Evolutionary conservation across 306 rosid species (phyloP).

Genomic region (Cercis canadensis): DNA sequence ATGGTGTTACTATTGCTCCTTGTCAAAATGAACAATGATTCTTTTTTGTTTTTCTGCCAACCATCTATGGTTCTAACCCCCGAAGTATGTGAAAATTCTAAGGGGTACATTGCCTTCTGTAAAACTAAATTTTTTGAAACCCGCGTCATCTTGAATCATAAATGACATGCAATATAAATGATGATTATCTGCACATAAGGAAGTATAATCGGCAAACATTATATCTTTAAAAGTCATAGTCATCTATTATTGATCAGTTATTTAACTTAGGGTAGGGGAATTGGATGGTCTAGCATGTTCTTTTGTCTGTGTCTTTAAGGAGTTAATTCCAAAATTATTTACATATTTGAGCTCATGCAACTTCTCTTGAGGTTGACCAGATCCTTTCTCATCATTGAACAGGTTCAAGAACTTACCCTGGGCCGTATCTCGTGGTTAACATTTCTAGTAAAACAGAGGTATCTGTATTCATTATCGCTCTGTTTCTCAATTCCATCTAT

Average conservation of each 20-base stretch:
- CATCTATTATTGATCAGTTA: slow-evolving; percentile 7
- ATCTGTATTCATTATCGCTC: slow-evolving; percentile 37
- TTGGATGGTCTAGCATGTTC: slow-evolving; percentile 34
- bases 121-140: slow-evolving; percentile 20
- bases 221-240: slow-evolving; percentile 6
- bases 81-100: slow-evolving; percentile 21
- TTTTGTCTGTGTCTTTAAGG: slow-evolving; percentile 28
- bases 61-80: slow-evolving; percentile 10
- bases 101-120: slow-evolving; percentile 9
- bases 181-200: slow-evolving; percentile 23
- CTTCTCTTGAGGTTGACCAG: slow-evolving; percentile 27
- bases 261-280: slow-evolving; percentile 25
- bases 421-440: slow-evolving; percentile 77
- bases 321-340: too few species aligned
- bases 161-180: slow-evolving; percentile 22
- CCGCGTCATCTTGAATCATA: slow-evolving; percentile 15
- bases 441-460: slow-evolving; percentile 83
- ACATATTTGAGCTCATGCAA: slow-evolving; percentile 27
- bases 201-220: background rate
- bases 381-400: slow-evolving; percentile 40
- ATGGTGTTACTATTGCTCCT: slow-evolving; percentile 26
- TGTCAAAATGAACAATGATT: slow-evolving; percentile 25
- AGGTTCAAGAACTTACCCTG: slow-evolving; percentile 84
- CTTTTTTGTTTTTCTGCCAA: slow-evolving; percentile 17
- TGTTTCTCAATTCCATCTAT: slow-evolving; percentile 18